Evolutionary conservation across 1,284 basidiomycete genomes (phyloP), one percentile per base, ranked within the genome.

Genomic region (Stereum hirsutum): DNA sequence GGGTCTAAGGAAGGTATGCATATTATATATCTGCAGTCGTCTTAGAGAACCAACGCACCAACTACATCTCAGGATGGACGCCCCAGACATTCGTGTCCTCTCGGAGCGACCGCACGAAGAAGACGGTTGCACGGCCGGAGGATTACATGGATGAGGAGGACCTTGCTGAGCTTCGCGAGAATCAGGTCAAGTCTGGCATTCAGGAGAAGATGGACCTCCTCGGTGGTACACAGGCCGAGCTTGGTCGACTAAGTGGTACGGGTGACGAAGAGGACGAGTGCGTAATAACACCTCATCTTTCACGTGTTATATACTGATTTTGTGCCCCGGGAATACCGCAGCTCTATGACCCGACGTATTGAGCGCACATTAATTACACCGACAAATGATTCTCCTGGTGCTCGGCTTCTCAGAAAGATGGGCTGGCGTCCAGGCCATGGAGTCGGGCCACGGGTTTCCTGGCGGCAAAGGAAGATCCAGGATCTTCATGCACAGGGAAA

Each of bases 141-240:
- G 95, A 98, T 60, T 98, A 92, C 60, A 99, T 99, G 95, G 95
- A 99, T 63, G 95, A 97, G 35, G 96, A 99, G 64, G 95, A 97
- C 61, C 65, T 95, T n/a, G 78, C 82, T 30, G 89, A 89, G 49
- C 60, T 86, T 47, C 76, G 73, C 31, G 87, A 89, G 39, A 77
- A 75, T 52, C 72, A 81, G 50, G 78, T 77, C 36, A 61, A 95
- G 7, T 74, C 87, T 4, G 84, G 89, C 55, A 80, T 78, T n/a
- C 76, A 78, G 17, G 81, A 87, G 27, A 74, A 80, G 62, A 86
- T 79, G 76, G 79, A 86, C 45, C 59, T 83, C 15, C 64, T 74
- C 1, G 78, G 72, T 6, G 75, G 74, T 0, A 77, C 76, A 1
- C 68, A 75, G 46, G 68, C 70, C 0, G 78, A 77, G 49, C 56